Base-by-base conservation (phyloP, 495 filamentous ascomycete genomes). In the Neurospora tetraspora region DNA sequence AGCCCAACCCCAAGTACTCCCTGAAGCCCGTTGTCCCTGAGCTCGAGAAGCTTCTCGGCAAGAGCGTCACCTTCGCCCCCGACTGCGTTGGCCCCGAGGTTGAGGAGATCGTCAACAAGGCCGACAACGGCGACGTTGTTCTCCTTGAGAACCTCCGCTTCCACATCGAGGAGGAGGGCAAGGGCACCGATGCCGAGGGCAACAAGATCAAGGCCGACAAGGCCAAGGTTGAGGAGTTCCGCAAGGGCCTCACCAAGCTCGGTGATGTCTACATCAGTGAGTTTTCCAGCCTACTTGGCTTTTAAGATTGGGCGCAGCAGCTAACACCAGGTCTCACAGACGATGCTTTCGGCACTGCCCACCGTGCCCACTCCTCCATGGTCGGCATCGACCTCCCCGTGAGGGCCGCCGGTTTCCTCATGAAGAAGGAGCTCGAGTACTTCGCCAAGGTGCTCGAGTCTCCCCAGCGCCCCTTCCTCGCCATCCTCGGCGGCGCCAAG, bases 401-500 rank as follows among this genome's bases (percentile, higher is more conserved):
- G 82, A 97, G 95, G 86, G 96, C 96, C 7, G 91, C 94, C 70
- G 96, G 96, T 69, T 98, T 97, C 90, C 90, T 99, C 77, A 92
- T 99, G 85, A 99, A 99, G 92, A 99, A 98, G 87, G 96, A 99
- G 83, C 93, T 99, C 68, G 95, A 98, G 79, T 99, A 98, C 90
- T 99, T 99, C 82, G 96, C 96, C 71, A 89, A 97, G 86, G 96
- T 95, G 39, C 92, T 99, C 40, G 96, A 99, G 86, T 88, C 88
- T 76, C 96, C 96, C 43, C 86, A 94, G 85, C 90, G 94, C 36
- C 96, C 96, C 72, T 99, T 99, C 92, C 92, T 99, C 20, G 96
- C 96, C 81, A 98, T 99, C 81, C 91, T 99, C 5, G 96, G 96
- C 74, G 96, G 96, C 74, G 93, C 96, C 77, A 99, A 99, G 89